These are phyloP conservation scores for Lachnellula arida DNA, from an alignment of 2,329 filamentous ascomycete species.

Conservation along the genomic window DNA sequence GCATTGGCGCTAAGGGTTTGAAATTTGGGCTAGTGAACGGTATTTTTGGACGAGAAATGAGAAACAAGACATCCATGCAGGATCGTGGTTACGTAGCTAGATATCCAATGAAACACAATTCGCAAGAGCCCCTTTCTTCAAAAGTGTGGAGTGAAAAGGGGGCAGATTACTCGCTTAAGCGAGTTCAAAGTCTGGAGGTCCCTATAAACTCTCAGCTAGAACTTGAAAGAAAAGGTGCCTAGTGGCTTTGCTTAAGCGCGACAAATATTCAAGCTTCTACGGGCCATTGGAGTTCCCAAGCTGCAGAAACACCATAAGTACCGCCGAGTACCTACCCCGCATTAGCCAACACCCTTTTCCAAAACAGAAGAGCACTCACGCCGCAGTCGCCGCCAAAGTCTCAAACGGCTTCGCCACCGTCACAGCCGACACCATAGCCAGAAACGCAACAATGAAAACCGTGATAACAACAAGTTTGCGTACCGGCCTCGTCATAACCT, in stretches of 20 bases:
- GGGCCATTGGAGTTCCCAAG: not conserved
- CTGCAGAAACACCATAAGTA: constrained; percentile 19
- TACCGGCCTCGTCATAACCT: constrained; percentile 10
- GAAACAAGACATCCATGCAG: not conserved
- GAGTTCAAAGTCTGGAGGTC: too few species aligned
- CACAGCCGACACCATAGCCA: constrained; percentile 12
- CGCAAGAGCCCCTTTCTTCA: not conserved
- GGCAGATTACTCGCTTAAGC: too few species aligned
- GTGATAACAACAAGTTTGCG: constrained; percentile 33
- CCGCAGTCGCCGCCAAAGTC: constrained; percentile 18
- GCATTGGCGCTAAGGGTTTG: not conserved
- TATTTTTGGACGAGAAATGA: not conserved
- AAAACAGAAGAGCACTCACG: constrained; percentile 7
- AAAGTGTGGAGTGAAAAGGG: too few species aligned
- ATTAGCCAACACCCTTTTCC: not conserved
- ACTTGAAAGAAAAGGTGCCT: too few species aligned
- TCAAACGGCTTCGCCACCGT: constrained; percentile 19
- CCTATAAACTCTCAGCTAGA: too few species aligned
- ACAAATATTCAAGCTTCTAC: not conserved
- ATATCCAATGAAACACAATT: not conserved
- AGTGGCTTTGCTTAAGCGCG: too few species aligned
- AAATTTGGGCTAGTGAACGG: not conserved
- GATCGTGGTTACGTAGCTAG: not conserved
- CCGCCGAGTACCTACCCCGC: constrained; percentile 13
- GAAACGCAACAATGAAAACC: constrained; percentile 24